Conservation (phyloP, 768 basidiomycete genomes). For the Mycena pura region DNA sequence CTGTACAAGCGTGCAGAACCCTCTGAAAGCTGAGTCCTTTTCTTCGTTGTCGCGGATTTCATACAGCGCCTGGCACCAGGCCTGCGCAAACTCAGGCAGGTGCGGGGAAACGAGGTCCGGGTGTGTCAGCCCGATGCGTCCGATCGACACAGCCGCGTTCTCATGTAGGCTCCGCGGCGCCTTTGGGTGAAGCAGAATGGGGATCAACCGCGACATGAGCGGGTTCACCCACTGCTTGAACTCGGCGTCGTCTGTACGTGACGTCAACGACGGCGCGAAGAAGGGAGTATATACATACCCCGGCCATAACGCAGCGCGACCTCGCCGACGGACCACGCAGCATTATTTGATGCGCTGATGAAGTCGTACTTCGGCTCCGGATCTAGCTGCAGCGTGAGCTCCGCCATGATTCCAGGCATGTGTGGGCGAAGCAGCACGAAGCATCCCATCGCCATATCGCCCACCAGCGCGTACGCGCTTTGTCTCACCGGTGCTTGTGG, state of each 20-base stretch:
- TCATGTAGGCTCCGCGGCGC: slow-evolving; percentile 94
- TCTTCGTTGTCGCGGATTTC: slow-evolving; percentile 99
- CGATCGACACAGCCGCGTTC: slow-evolving; percentile 98
- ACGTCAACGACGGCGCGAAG: background rate
- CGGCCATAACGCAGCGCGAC: slow-evolving; percentile 91
- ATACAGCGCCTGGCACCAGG: slow-evolving; percentile 96
- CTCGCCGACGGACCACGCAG: slow-evolving; percentile 99
- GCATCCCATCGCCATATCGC: slow-evolving; percentile 97
- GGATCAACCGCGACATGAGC: slow-evolving; percentile 87
- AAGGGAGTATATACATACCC: slow-evolving; percentile 50
- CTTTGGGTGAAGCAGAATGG: slow-evolving; percentile 91
- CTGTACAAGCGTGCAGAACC: slow-evolving; percentile 94
- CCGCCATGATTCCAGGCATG: slow-evolving; percentile 88
- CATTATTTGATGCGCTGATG: slow-evolving; percentile 97
- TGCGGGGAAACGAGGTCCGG: slow-evolving; percentile 89
- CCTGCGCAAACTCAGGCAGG: slow-evolving; percentile 87
- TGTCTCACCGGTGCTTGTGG: slow-evolving; percentile 95
- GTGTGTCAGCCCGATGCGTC: slow-evolving; percentile 93
- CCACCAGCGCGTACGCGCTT: slow-evolving; percentile 97
- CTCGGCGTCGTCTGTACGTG: slow-evolving; percentile 70
- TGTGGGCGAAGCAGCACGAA: slow-evolving; percentile 85
- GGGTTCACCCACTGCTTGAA: slow-evolving; percentile 93
- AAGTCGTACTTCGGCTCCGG: slow-evolving; percentile 94
- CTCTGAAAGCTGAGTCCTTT: slow-evolving; percentile 98
- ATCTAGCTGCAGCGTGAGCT: slow-evolving; percentile 88